phyloP scores from a whole-genome alignment of 1,139 yeast species.

The Diutina neorugosa region DNA sequence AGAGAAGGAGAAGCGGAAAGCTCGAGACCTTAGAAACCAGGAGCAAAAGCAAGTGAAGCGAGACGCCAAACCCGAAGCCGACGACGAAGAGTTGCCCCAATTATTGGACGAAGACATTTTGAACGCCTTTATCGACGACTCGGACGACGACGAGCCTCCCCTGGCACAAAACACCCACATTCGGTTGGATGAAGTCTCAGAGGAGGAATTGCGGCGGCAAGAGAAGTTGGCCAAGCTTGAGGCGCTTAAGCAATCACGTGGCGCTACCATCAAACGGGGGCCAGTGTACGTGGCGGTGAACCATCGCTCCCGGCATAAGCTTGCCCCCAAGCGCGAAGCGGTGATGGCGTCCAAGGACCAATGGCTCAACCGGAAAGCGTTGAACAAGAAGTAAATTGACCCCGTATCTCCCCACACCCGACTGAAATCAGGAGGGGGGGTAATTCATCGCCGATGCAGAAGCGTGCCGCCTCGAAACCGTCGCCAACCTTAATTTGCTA shows the following conservation, averaged over 20 bases:
- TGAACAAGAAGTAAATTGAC: slow-evolving; percentile 21
- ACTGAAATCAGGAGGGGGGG: neutral
- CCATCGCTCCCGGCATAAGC: slow-evolving; percentile 14
- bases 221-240: slow-evolving; percentile 30
- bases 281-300: slow-evolving; percentile 44
- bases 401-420: neutral
- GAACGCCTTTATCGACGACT: slow-evolving; percentile 10
- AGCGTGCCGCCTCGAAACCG: neutral
- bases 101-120: slow-evolving; percentile 37
- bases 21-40: slow-evolving; percentile 36
- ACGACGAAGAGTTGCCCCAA: slow-evolving; percentile 30
- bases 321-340: slow-evolving; percentile 36
- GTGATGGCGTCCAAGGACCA: slow-evolving; percentile 35
- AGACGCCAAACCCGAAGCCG: slow-evolving; percentile 16
- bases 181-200: slow-evolving; percentile 24
- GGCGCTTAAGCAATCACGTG: slow-evolving; percentile 26
- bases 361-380: slow-evolving; percentile 50
- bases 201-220: slow-evolving; percentile 21
- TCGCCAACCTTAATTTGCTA: neutral
- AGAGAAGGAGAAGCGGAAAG: slow-evolving; percentile 21
- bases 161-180: slow-evolving; percentile 7
- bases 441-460: neutral
- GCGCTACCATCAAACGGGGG: slow-evolving; percentile 33
- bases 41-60: slow-evolving; percentile 37
- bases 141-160: slow-evolving; percentile 11